These are phyloP conservation scores for Porcisia deanei DNA, from an alignment of 208 protist species.

Conservation along the genomic window DNA sequence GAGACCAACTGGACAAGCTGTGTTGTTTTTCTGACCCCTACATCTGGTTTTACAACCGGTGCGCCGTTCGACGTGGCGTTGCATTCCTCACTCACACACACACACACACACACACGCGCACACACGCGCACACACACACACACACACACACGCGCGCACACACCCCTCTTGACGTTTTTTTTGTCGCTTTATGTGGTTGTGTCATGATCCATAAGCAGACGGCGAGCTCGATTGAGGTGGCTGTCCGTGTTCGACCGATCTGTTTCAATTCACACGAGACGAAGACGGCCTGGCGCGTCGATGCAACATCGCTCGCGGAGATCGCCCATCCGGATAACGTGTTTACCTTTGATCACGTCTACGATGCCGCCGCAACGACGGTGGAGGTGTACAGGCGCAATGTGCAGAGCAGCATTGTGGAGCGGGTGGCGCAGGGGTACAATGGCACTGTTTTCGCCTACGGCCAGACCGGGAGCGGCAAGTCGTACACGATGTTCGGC, in stretches of 20 bases:
- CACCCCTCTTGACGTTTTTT: no score
- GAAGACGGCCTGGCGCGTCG: slow-evolving; percentile 34
- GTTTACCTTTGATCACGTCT: slow-evolving; percentile 83
- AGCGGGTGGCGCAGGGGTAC: slow-evolving; percentile 73
- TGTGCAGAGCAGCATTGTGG: slow-evolving; percentile 51
- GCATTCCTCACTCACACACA: neutral
- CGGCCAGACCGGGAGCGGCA: slow-evolving; percentile 88
- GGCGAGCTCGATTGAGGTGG: slow-evolving; percentile 68
- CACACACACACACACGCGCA: neutral
- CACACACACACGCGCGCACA: neutral
- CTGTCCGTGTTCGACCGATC: slow-evolving; percentile 68
- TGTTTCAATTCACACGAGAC: slow-evolving; percentile 52
- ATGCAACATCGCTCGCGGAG: slow-evolving; percentile 43
- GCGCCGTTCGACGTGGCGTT: neutral
- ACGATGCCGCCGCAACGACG: slow-evolving; percentile 38
- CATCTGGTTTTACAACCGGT: no score
- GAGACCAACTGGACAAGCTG: neutral
- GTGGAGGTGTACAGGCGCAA: slow-evolving; percentile 52
- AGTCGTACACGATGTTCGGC: slow-evolving; percentile 86
- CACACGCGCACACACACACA: neutral
- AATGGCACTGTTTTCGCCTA: slow-evolving; percentile 89
- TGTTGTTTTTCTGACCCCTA: no score
- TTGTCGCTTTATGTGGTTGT: neutral
- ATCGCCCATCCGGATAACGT: slow-evolving; percentile 53
- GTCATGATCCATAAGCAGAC: slow-evolving; percentile 21